Percentiles rank a stretch among this genome's conserved stretches.
Conservation (phyloP, 257 asterid species). For the Lycium ferocissimum region DNA sequence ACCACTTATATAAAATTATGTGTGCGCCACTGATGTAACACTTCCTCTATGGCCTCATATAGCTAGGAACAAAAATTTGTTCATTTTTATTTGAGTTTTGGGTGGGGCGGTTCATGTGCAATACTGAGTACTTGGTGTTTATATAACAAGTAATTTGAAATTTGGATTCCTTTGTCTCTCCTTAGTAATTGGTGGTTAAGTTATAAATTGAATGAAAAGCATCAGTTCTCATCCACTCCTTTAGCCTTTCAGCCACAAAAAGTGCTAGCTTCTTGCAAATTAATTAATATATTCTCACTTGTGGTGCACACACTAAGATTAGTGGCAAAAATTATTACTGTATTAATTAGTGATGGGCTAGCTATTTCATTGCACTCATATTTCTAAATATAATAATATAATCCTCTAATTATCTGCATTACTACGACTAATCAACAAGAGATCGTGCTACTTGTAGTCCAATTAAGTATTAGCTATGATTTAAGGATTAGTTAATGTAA, state of each 20-base stretch:
- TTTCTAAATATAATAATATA: background rate
- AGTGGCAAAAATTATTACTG: background rate
- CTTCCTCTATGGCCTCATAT: background rate
- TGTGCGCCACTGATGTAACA: background rate
- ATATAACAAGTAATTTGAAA: background rate
- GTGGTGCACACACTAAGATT: background rate
- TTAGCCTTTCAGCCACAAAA: too few species aligned
- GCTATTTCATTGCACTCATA: background rate
- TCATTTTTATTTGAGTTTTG: background rate
- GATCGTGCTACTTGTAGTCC: too few species aligned
- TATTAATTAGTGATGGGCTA: background rate
- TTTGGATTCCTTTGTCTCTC: too few species aligned
- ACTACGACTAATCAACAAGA: background rate
- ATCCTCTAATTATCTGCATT: background rate
- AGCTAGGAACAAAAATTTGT: background rate
- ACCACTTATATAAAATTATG: background rate
- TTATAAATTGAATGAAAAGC: background rate
- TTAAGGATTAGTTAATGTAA: background rate
- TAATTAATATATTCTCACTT: background rate
- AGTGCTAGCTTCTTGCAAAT: background rate
- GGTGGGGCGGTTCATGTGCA: background rate
- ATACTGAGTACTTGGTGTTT: background rate
- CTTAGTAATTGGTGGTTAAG: background rate
- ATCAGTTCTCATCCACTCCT: background rate
- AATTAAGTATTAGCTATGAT: background rate